phyloP scores from a whole-genome alignment of 352 stramenopile species.

The Phytophthora citricola region DNA sequence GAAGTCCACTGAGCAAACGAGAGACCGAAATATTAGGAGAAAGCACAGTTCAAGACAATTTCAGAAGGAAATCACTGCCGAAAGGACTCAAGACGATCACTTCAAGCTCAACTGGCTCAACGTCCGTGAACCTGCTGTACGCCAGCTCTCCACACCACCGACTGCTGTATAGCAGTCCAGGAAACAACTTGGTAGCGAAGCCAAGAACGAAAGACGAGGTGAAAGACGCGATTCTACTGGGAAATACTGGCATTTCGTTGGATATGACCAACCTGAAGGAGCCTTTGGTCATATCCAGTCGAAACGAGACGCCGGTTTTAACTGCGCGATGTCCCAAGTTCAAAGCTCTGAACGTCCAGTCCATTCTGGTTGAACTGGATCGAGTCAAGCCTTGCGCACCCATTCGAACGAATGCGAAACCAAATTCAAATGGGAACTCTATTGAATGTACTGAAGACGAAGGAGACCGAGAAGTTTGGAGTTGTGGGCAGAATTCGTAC shows the following conservation, averaged over 20 bases:
- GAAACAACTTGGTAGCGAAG: conserved; percentile 31
- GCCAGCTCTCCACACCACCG: conserved; percentile 23
- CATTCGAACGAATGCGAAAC: conserved; percentile 18
- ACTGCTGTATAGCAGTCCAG: conserved; percentile 25
- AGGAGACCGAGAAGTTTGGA: conserved; percentile 92
- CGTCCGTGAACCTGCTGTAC: conserved; percentile 27
- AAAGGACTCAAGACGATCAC: conserved; percentile 39
- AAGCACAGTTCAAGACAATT: conserved; percentile 19
- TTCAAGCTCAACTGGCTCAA: conserved; percentile 13
- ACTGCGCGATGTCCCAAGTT: conserved; percentile 57
- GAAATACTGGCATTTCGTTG: conserved; percentile 34
- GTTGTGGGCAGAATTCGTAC: conserved; percentile 95
- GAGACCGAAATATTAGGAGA: conserved; percentile 33
- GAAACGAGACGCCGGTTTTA: conserved; percentile 25
- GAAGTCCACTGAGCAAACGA: conserved; percentile 17
- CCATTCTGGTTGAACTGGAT: conserved; percentile 53
- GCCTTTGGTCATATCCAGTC: conserved; percentile 18
- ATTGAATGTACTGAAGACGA: conserved; percentile 27
- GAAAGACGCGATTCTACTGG: conserved; percentile 38
- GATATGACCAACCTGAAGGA: conserved; percentile 46
- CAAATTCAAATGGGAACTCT: not conserved
- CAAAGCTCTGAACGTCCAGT: conserved; percentile 45
- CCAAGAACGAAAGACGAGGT: conserved; percentile 46
- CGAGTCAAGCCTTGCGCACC: conserved; percentile 32
- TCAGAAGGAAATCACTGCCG: conserved; percentile 41